A percentile compares a stretch with the other conserved stretches of the same genome.
These are phyloP conservation scores for Pythium dissotocum DNA, from an alignment of 352 stramenopile species.

Conservation along the genomic window DNA sequence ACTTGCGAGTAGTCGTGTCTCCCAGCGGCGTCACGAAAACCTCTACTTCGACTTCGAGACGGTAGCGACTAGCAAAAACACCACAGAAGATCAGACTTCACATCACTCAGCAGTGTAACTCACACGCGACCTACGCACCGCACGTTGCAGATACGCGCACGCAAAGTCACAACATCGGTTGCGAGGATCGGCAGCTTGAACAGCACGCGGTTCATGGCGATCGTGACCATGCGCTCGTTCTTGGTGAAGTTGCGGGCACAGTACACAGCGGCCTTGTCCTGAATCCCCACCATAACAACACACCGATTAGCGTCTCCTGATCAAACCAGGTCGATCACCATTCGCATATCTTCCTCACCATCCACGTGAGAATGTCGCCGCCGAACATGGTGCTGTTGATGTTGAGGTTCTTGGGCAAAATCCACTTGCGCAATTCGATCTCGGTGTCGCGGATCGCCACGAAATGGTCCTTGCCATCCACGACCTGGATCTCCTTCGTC, in stretches of 20 bases:
- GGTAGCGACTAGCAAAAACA: conserved; percentile 38
- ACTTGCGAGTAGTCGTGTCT: conserved; percentile 40
- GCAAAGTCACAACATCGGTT: conserved; percentile 59
- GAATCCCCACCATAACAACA: background rate
- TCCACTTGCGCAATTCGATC: conserved; percentile 72
- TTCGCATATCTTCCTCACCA: conserved; percentile 30
- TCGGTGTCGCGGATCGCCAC: conserved; percentile 51
- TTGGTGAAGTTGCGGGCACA: conserved; percentile 75
- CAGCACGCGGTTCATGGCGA: conserved; percentile 72
- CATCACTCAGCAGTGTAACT: background rate
- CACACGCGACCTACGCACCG: conserved; percentile 35
- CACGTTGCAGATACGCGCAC: conserved; percentile 62
- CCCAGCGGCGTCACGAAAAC: conserved; percentile 50
- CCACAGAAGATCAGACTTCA: background rate
- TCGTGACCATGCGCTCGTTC: conserved; percentile 75
- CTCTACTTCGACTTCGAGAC: conserved; percentile 63
- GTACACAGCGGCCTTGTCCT: conserved; percentile 68
- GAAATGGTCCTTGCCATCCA: conserved; percentile 23
- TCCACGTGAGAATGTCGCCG: conserved; percentile 61
- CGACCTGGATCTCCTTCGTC: conserved; percentile 21
- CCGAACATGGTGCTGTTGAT: conserved; percentile 72
- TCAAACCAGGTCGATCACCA: background rate
- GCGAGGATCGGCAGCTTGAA: conserved; percentile 69
- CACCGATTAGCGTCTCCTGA: background rate
- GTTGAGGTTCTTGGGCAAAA: conserved; percentile 71